Conservation (phyloP, 352 stramenopile species). For the Globisporangium uncinulatum region DNA sequence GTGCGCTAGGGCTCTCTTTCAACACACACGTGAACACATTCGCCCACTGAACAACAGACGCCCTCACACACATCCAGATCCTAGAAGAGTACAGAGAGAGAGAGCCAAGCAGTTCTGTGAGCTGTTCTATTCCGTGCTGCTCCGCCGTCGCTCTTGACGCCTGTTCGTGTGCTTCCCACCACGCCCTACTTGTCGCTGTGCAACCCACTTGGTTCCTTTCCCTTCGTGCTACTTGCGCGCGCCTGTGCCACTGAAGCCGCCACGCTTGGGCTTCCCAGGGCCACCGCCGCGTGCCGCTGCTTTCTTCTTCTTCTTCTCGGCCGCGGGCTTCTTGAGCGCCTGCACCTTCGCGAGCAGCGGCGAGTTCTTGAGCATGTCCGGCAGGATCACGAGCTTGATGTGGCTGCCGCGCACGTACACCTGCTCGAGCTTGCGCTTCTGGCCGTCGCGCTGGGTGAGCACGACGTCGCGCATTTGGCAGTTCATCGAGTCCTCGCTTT, state of each 20-base stretch:
- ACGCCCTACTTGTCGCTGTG: too few species aligned
- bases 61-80: too few species aligned
- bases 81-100: neutral
- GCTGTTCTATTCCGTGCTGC: too few species aligned
- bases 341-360: conserved; percentile 96
- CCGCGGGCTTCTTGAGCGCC: conserved; percentile 66
- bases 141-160: too few species aligned
- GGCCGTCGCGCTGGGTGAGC: conserved; percentile 78
- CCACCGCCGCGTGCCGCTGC: conserved; percentile 8
- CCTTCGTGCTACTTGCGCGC: conserved; percentile 29
- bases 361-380: conserved; percentile 96
- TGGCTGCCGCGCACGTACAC: conserved; percentile 95
- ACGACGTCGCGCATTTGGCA: conserved; percentile 92
- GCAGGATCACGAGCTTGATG: conserved; percentile 96
- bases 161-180: too few species aligned
- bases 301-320: conserved; percentile 47
- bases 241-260: neutral
- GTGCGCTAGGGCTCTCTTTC: too few species aligned
- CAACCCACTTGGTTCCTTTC: too few species aligned
- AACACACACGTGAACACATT: too few species aligned
- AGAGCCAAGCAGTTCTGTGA: neutral
- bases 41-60: too few species aligned
- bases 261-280: conserved; percentile 17
- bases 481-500: conserved; percentile 97
- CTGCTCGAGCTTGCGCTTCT: conserved; percentile 78